Percentiles rank a stretch among this genome's conserved stretches.
Evolutionary conservation across 352 stramenopile species (phyloP).

Genomic region (Elongisporangium anandrum): DNA sequence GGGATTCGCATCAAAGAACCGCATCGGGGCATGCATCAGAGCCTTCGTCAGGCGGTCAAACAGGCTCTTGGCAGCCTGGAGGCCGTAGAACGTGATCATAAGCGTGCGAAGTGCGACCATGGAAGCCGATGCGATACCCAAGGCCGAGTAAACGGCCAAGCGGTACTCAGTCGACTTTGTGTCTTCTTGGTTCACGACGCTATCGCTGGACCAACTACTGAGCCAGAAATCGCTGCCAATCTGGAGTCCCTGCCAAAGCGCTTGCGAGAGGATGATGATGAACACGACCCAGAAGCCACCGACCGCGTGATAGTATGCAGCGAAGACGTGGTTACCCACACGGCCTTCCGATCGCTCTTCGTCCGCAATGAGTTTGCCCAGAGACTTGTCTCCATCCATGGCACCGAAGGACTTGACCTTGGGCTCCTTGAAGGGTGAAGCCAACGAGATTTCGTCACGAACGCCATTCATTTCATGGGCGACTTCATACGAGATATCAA

Average conservation of each 20-base stretch:
- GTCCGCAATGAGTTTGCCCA: slow-evolving; percentile 21
- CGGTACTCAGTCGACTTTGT: slow-evolving; percentile 36
- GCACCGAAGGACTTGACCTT: slow-evolving; percentile 3
- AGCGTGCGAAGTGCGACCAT: slow-evolving; percentile 43
- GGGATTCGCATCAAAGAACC: slow-evolving; percentile 93
- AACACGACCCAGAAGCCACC: slow-evolving; percentile 30
- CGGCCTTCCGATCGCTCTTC: slow-evolving; percentile 21
- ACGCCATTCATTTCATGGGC: slow-evolving; percentile 10
- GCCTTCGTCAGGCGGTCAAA: slow-evolving; percentile 87
- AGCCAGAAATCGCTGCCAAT: slow-evolving; percentile 85
- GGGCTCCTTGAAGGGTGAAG: slow-evolving; percentile 10
- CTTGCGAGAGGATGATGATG: slow-evolving; percentile 49
- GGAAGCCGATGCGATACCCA: slow-evolving; percentile 30
- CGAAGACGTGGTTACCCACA: slow-evolving; percentile 32
- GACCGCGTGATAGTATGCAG: slow-evolving; percentile 33
- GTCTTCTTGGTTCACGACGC: slow-evolving; percentile 19
- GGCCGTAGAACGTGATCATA: slow-evolving; percentile 33
- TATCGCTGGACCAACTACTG: slow-evolving; percentile 73
- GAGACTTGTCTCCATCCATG: slow-evolving; percentile 5
- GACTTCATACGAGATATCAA: neutral
- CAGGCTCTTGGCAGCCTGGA: slow-evolving; percentile 48
- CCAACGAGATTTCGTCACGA: slow-evolving; percentile 17
- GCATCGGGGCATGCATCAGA: slow-evolving; percentile 84
- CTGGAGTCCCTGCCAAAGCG: slow-evolving; percentile 63
- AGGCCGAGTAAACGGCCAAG: slow-evolving; percentile 31